Percentiles rank a stretch among this genome's conserved stretches.
phyloP scores from a whole-genome alignment of 2,329 filamentous ascomycete genomes.

The Epichloe sibirici region DNA sequence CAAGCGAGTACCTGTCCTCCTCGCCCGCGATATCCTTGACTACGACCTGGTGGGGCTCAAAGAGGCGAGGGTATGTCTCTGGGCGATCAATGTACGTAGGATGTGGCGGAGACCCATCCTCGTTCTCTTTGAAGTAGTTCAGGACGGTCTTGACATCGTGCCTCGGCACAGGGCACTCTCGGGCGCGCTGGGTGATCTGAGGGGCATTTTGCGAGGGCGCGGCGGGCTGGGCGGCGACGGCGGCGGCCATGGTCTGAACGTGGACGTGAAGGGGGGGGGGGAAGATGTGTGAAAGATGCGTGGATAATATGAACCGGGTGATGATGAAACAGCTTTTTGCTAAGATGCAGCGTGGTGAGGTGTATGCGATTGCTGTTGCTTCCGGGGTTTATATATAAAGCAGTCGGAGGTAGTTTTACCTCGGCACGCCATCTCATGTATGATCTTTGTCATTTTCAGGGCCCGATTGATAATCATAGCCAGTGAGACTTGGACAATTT shows the following conservation, averaged over 20 bases:
- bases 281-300: too few species aligned
- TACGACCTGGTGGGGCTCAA: conserved; percentile 15
- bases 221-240: conserved; percentile 7
- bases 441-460: not conserved
- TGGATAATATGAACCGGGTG: too few species aligned
- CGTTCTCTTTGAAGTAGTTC: conserved; percentile 28
- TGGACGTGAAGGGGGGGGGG: too few species aligned
- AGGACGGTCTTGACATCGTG: conserved; percentile 22
- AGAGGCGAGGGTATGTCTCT: conserved; percentile 21
- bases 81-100: conserved; percentile 23
- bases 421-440: not conserved
- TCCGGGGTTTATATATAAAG: not conserved
- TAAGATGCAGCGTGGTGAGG: not conserved
- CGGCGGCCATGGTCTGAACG: conserved; percentile 12
- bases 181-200: not conserved
- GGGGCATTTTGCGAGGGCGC: too few species aligned
- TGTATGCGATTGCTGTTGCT: too few species aligned
- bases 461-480: not conserved
- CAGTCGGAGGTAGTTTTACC: not conserved
- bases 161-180: conserved; percentile 1
- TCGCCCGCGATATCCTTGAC: conserved; percentile 24
- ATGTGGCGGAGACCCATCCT: conserved; percentile 27
- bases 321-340: too few species aligned
- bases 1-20: conserved; percentile 25
- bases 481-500: not conserved